Conservation (phyloP, 768 basidiomycete genomes). For the Russula ochroleuca region DNA sequence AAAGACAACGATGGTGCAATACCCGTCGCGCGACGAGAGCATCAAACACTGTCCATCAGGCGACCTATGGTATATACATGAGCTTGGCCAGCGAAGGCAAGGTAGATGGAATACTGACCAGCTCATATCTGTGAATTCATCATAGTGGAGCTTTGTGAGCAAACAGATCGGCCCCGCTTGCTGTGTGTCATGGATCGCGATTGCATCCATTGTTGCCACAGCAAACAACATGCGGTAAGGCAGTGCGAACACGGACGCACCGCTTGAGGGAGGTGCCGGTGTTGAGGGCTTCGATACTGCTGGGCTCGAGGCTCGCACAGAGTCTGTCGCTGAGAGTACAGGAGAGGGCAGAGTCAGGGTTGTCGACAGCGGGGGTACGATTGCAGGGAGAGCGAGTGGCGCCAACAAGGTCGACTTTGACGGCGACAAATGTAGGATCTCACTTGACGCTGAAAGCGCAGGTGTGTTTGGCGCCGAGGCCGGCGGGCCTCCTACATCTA, state of each 20-base stretch:
- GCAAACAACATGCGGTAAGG: conserved; percentile 95
- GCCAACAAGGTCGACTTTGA: conserved; percentile 26
- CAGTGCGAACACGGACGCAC: conserved; percentile 75
- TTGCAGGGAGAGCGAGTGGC: conserved; percentile 24
- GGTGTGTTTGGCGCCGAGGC: conserved; percentile 14
- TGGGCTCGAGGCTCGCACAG: conserved; percentile 34
- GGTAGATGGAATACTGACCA: conserved; percentile 58
- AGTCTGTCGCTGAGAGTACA: conserved; percentile 47
- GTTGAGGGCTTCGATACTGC: conserved; percentile 44
- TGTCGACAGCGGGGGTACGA: conserved; percentile 8
- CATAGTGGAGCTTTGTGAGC: conserved; percentile 92
- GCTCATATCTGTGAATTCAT: conserved; percentile 93
- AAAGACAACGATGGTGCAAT: conserved; percentile 92
- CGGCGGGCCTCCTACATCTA: conserved; percentile 42
- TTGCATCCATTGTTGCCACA: conserved; percentile 93
- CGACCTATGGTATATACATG: conserved; percentile 57
- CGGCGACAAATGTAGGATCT: conserved; percentile 27
- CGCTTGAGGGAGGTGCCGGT: conserved; percentile 42
- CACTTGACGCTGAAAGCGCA: conserved; percentile 21
- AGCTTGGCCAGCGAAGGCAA: not conserved
- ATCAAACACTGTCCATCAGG: conserved; percentile 92
- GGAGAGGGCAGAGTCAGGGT: conserved; percentile 42
- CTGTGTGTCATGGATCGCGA: conserved; percentile 95
- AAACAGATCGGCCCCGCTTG: conserved; percentile 89
- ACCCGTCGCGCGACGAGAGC: conserved; percentile 90